These are phyloP conservation scores for Cladosporium colombiae DNA, from an alignment of 2,329 filamentous ascomycete genomes.

Conservation along the genomic window DNA sequence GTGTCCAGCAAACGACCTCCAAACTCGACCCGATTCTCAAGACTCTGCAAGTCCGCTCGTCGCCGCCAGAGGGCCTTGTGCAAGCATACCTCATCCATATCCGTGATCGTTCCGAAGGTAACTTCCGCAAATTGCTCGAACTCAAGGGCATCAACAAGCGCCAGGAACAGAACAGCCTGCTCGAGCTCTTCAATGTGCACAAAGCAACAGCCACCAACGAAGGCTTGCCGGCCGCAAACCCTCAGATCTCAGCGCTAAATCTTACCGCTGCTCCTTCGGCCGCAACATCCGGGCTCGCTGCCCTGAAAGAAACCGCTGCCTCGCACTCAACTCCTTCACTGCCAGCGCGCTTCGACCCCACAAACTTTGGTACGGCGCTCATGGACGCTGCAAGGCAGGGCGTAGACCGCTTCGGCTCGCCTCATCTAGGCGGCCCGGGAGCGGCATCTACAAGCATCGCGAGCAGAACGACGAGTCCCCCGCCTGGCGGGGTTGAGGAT, in stretches of 20 bases:
- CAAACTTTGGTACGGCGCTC: slow-evolving; percentile 80
- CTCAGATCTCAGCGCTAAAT: slow-evolving; percentile 67
- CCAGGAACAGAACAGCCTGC: slow-evolving; percentile 74
- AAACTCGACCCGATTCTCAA: slow-evolving; percentile 92
- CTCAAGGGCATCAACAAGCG: slow-evolving; percentile 85
- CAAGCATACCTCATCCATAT: slow-evolving; percentile 98
- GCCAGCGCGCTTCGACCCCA: slow-evolving; percentile 68
- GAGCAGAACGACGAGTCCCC: slow-evolving; percentile 36
- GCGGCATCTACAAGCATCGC: slow-evolving; percentile 33
- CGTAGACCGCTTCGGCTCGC: slow-evolving; percentile 73
- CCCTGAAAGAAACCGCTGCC: slow-evolving; percentile 31
- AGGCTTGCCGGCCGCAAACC: slow-evolving; percentile 65
- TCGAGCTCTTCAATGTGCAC: slow-evolving; percentile 91
- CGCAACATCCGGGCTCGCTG: slow-evolving; percentile 42
- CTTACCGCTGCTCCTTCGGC: slow-evolving; percentile 48
- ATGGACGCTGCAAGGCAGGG: slow-evolving; percentile 86
- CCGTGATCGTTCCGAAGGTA: slow-evolving; percentile 85
- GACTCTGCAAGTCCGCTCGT: slow-evolving; percentile 89
- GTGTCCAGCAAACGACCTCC: slow-evolving; percentile 79
- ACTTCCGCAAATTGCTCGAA: slow-evolving; percentile 95
- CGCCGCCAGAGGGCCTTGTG: slow-evolving; percentile 88
- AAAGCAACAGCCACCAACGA: slow-evolving; percentile 66
- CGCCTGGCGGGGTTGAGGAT: slow-evolving; percentile 31
- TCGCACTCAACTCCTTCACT: slow-evolving; percentile 40
- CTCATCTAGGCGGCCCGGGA: slow-evolving; percentile 43